These are phyloP conservation scores for Fusarium tricinctum DNA, from an alignment of 2,329 filamentous ascomycete genomes.

Conservation along the genomic window DNA sequence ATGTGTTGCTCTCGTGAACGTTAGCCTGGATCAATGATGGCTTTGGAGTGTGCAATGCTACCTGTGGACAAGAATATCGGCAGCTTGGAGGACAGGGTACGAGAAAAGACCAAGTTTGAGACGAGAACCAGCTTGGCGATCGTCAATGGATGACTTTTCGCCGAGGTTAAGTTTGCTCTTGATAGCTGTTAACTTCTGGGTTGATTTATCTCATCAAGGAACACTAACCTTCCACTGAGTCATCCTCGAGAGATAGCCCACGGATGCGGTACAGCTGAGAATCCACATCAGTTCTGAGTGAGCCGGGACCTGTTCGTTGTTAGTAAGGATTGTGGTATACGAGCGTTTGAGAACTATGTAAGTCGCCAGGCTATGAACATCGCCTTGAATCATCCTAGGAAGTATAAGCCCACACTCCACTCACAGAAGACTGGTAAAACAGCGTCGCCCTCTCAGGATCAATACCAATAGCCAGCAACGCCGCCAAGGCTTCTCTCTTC, in stretches of 20 bases:
- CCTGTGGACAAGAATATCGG: conserved; percentile 91
- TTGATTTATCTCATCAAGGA: background rate
- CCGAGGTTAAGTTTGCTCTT: conserved; percentile 81
- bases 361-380: no score
- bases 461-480: conserved; percentile 85
- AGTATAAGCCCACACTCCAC: conserved; percentile 54
- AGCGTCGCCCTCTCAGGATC: conserved; percentile 81
- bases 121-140: conserved; percentile 68
- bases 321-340: background rate
- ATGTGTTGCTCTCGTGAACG: conserved; percentile 77
- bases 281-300: conserved; percentile 98
- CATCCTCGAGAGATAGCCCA: conserved; percentile 97
- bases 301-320: conserved; percentile 70
- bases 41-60: conserved; percentile 51
- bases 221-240: conserved; percentile 92
- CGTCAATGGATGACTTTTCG: conserved; percentile 69
- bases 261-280: conserved; percentile 88
- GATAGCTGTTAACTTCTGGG: conserved; percentile 10
- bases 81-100: conserved; percentile 95
- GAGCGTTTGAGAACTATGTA: no score
- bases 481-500: conserved; percentile 82
- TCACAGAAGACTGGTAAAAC: conserved; percentile 85
- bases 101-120: conserved; percentile 93
- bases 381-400: no score
- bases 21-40: background rate